Conservation (phyloP, 805 yeast genomes). For the Hanseniaspora guilliermondii region DNA sequence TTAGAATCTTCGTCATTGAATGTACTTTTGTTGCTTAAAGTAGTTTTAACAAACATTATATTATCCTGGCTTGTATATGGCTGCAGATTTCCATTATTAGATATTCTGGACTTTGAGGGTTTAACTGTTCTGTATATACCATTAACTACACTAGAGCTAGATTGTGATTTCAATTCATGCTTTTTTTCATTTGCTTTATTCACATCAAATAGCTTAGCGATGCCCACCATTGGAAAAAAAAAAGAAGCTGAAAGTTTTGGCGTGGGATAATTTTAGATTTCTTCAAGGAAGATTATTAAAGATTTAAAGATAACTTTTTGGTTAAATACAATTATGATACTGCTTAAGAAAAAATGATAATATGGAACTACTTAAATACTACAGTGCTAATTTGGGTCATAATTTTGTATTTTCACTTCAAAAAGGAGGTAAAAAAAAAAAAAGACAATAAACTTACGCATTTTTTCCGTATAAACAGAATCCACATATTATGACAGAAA, state of each 20-base stretch:
- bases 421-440: too few species aligned
- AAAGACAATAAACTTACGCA: too few species aligned
- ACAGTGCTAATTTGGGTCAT: too few species aligned
- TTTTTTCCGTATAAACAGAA: not conserved
- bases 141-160: conserved; percentile 1
- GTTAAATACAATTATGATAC: too few species aligned
- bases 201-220: not conserved
- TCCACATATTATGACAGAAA: too few species aligned
- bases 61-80: conserved; percentile 10
- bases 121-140: conserved; percentile 12
- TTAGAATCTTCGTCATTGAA: not conserved
- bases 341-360: too few species aligned
- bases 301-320: too few species aligned
- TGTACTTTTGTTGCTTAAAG: not conserved
- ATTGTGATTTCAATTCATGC: not conserved
- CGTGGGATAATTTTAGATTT: not conserved
- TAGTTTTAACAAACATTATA: conserved; percentile 9
- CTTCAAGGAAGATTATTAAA: too few species aligned
- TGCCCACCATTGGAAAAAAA: not conserved
- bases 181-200: not conserved
- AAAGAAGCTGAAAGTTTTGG: not conserved
- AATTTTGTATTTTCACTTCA: too few species aligned
- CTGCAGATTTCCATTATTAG: not conserved
- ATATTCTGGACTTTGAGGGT: not conserved
- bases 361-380: too few species aligned